Evolutionary conservation across 192 early-diverging fungal genomes (phyloP).

Genomic region (Rhizophagus clarus): DNA sequence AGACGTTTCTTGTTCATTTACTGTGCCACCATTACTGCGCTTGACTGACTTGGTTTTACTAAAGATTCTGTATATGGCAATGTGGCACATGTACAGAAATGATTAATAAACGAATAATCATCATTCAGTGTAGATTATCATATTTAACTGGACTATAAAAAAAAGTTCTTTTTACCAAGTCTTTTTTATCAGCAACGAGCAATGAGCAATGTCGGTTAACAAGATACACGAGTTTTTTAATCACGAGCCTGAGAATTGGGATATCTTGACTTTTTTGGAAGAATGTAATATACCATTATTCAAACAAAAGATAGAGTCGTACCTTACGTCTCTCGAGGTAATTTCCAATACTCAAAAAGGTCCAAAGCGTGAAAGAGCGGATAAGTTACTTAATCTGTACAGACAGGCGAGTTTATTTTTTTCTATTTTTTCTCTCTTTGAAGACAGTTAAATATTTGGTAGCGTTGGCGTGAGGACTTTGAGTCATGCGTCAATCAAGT

Average conservation of each 20-base stretch:
- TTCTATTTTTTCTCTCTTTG: neutral
- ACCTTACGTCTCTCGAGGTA: constrained; percentile 2
- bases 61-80: no score
- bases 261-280: constrained; percentile 27
- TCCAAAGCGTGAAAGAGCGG: neutral
- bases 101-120: no score
- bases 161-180: no score
- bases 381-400: constrained; percentile 17
- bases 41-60: no score
- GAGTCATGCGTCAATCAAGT: constrained; percentile 25
- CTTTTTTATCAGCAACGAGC: neutral
- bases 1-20: no score
- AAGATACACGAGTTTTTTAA: constrained; percentile 21
- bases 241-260: constrained; percentile 25
- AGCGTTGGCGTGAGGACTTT: constrained; percentile 10
- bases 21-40: no score
- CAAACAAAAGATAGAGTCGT: constrained; percentile 25
- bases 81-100: no score
- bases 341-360: constrained; percentile 24
- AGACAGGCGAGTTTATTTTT: neutral
- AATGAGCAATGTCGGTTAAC: neutral
- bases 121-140: no score
- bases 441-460: neutral
- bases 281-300: constrained; percentile 21
- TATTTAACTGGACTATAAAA: no score